Percentiles rank a stretch among this genome's conserved stretches.
Evolutionary conservation across 768 basidiomycete species (phyloP).

Genomic region (Podaxis mareebaensis): DNA sequence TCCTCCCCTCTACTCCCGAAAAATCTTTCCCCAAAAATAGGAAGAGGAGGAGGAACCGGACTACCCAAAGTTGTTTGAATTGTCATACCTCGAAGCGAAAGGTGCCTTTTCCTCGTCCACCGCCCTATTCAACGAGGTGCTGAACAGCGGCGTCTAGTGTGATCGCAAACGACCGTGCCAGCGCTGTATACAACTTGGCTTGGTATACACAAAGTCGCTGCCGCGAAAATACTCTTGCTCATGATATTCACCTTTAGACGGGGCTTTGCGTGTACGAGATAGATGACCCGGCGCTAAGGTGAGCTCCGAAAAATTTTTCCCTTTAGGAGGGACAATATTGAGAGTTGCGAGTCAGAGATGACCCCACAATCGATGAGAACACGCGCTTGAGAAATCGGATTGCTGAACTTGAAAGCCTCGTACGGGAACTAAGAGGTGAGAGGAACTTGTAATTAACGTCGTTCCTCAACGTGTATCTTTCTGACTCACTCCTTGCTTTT

Average conservation of each 20-base stretch:
- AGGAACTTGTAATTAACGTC: conserved; percentile 6
- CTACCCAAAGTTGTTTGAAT: conserved; percentile 85
- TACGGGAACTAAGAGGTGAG: conserved; percentile 81
- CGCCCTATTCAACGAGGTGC: conserved; percentile 17
- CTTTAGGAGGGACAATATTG: conserved; percentile 9
- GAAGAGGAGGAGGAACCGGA: conserved; percentile 87
- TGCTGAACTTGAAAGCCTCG: conserved; percentile 90
- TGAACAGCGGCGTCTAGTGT: conserved; percentile 51
- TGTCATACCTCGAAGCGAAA: conserved; percentile 96
- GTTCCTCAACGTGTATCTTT: background rate
- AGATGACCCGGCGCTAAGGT: conserved; percentile 85
- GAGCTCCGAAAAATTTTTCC: conserved; percentile 18
- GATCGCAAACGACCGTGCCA: conserved; percentile 91
- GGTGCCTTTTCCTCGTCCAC: conserved; percentile 41
- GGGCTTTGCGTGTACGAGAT: conserved; percentile 95
- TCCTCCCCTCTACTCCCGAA: conserved; percentile 44
- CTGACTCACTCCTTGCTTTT: background rate
- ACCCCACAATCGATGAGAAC: conserved; percentile 84
- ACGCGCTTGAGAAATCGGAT: conserved; percentile 85
- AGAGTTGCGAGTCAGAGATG: conserved; percentile 55
- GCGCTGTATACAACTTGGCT: conserved; percentile 84
- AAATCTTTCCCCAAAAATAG: conserved; percentile 50
- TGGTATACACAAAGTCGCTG: conserved; percentile 48
- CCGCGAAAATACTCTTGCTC: conserved; percentile 15
- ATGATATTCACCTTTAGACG: conserved; percentile 48